Base-by-base conservation (phyloP, 2,329 filamentous ascomycete species). In the Aureobasidium sp. region DNA sequence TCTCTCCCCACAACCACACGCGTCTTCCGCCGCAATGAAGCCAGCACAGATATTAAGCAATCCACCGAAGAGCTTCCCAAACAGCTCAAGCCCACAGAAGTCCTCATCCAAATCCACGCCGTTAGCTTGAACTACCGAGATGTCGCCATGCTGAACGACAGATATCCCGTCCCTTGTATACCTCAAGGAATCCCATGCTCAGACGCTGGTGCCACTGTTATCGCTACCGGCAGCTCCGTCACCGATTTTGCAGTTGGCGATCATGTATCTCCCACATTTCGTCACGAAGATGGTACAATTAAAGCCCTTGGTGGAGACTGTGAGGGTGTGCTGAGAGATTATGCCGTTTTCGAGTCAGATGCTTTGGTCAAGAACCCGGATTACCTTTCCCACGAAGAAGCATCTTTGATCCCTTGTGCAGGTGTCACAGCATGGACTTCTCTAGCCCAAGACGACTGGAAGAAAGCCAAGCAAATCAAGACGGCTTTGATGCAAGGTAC, bases 371-470 rank as follows among this genome's bases (percentile, higher is more conserved):
- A 68, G 49, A 49, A 74, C 0, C 72, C 71, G 0, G 49, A 47
- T 0, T 60, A 73, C 49, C 59, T 74, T 17, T 58, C 65, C 30
- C 74, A 68, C 66, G 53, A 61, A 1, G 57, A 66, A 1, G 68
- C 70, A 2, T 60, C 61, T 6, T 65, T 66, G 0, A 65, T 76
- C 12, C 70, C 71, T 0, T 75, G 71, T 32, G 72, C 73, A n/a
- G 74, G 71, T 0, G 64, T 69, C 0, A 75, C 73, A 0, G 73
- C 74, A 2, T 76, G 74, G 72, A 63, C 66, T 40, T 70, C 72
- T 0, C 56, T 74, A 21, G 44, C 29, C 11, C 32, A 24, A 6
- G 30, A 47, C 25, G 44, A 37, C n/a, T 32, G 25, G 25, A 71
- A 70, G 56, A 70, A 65, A 1, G 58, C 66, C 10, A 59, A 56